A percentile compares a stretch with the other conserved stretches of the same genome.
phyloP scores from a whole-genome alignment of 495 filamentous ascomycete species.

The Halenospora varia region DNA sequence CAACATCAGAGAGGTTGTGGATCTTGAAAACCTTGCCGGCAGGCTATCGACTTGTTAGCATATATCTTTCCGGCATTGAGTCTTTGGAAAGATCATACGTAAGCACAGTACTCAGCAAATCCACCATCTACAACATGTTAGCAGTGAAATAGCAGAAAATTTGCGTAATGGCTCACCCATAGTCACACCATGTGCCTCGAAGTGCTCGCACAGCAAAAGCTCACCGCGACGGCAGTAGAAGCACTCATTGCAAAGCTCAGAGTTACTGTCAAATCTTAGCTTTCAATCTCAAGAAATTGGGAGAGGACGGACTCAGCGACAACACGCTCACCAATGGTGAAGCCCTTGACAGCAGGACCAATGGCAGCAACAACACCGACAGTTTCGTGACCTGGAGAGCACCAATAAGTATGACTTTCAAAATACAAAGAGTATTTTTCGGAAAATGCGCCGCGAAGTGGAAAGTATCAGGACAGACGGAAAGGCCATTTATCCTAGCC shows the following conservation, averaged over 20 bases:
- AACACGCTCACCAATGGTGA: constrained; percentile 62
- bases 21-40: constrained; percentile 67
- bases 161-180: constrained; percentile 8
- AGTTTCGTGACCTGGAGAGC: constrained; percentile 50
- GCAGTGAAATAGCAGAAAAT: constrained; percentile 41
- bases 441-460: too few relatives aligned
- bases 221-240: constrained; percentile 71
- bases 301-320: constrained; percentile 33
- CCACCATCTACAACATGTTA: constrained; percentile 62
- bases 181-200: constrained; percentile 20
- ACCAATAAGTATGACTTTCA: constrained; percentile 29
- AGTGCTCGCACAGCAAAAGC: constrained; percentile 64
- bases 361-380: constrained; percentile 51
- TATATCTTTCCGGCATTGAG: constrained; percentile 52
- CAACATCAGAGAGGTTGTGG: constrained; percentile 63
- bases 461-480: too few relatives aligned
- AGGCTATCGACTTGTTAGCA: constrained; percentile 13
- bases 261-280: constrained; percentile 30
- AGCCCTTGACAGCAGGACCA: constrained; percentile 54
- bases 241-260: constrained; percentile 66
- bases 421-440: too few relatives aligned
- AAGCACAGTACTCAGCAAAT: constrained; percentile 64
- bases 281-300: constrained; percentile 24
- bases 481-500: too few relatives aligned
- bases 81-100: constrained; percentile 25